Evolutionary conservation across 345 rosid species (phyloP).

Genomic region (Ricinus communis): DNA sequence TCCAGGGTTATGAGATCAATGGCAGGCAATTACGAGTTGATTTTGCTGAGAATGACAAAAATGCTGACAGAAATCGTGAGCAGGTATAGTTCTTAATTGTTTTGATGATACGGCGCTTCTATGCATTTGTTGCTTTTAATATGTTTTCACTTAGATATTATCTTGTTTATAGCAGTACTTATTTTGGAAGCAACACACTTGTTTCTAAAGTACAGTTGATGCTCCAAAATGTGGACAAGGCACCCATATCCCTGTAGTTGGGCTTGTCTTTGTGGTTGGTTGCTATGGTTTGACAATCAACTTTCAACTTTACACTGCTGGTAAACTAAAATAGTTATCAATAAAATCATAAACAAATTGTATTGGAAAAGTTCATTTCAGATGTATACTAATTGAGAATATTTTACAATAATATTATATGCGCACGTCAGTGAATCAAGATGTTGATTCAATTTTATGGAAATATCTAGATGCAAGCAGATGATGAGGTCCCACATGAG

Average conservation of each 20-base stretch:
- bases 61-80: conserved; percentile 69
- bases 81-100: conserved; percentile 45
- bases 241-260: background rate
- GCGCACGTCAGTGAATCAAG: background rate
- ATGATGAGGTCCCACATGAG: background rate
- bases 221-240: background rate
- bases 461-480: background rate
- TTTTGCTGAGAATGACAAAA: conserved; percentile 99
- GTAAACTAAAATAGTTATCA: background rate
- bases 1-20: conserved; percentile 88
- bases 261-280: background rate
- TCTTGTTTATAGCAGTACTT: background rate
- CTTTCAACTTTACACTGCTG: too few species aligned
- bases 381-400: background rate
- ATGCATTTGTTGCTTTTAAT: background rate
- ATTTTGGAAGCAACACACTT: background rate
- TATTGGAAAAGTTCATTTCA: background rate
- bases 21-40: conserved; percentile 96
- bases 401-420: background rate
- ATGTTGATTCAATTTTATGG: background rate
- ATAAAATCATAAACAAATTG: background rate
- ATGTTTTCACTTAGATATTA: background rate
- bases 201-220: background rate
- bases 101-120: background rate
- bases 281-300: background rate